Percentiles rank a stretch among this genome's conserved stretches.
Evolutionary conservation across 2,329 filamentous ascomycete genomes (phyloP).

Genomic region (Magnaporthiopsis rhizophila): DNA sequence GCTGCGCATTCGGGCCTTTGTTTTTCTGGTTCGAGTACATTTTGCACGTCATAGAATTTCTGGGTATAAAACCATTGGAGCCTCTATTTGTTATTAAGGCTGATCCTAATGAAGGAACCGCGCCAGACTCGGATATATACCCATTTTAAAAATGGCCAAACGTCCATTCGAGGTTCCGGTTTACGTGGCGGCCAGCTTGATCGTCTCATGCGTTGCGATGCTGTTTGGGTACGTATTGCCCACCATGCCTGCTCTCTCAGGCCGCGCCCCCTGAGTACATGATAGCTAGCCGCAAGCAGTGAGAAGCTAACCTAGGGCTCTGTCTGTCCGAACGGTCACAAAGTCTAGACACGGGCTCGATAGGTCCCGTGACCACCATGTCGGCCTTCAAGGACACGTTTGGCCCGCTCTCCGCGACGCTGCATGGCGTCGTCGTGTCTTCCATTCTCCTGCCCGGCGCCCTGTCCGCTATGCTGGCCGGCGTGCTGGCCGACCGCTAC

Average conservation of each 20-base stretch:
- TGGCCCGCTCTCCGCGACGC: slow-evolving; percentile 42
- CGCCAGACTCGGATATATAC: too few relatives aligned
- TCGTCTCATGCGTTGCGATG: slow-evolving; percentile 14
- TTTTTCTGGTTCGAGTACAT: too few relatives aligned
- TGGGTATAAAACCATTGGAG: too few relatives aligned
- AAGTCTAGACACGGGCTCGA: slow-evolving; percentile 37
- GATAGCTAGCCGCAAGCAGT: not conserved
- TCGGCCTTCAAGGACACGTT: slow-evolving; percentile 39
- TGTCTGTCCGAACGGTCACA: not conserved
- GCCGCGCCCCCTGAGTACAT: not conserved
- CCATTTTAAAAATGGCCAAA: not conserved
- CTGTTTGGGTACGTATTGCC: slow-evolving; percentile 13
- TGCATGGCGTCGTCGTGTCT: slow-evolving; percentile 53
- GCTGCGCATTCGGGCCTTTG: too few relatives aligned
- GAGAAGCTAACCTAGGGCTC: not conserved
- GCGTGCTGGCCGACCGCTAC: slow-evolving; percentile 43
- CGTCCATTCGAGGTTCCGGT: slow-evolving; percentile 8
- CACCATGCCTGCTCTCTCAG: not conserved
- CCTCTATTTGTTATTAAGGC: too few relatives aligned
- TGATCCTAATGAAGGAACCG: too few relatives aligned
- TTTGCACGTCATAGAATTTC: too few relatives aligned
- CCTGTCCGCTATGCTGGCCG: slow-evolving; percentile 49
- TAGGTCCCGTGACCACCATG: slow-evolving; percentile 55
- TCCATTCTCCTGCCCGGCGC: slow-evolving; percentile 52
- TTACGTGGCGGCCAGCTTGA: slow-evolving; percentile 14